phyloP scores from a whole-genome alignment of 2,329 filamentous ascomycete species.

The Phialemonium atrogriseum region DNA sequence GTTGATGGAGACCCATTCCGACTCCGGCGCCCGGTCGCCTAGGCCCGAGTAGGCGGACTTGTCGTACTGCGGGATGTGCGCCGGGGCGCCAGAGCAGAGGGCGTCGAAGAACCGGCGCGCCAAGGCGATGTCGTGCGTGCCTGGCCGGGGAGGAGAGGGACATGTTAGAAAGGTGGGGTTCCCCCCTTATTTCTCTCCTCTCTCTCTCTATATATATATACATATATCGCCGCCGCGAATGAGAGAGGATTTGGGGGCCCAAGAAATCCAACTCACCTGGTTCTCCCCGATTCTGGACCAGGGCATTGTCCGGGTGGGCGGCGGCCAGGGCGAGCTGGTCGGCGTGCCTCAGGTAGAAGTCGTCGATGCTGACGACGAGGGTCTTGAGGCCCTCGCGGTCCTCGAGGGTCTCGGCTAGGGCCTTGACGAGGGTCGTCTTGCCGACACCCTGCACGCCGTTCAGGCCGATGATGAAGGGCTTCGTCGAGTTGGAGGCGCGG shows the following conservation, averaged over 20 bases:
- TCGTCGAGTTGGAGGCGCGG: conserved; percentile 1
- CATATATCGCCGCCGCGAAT: too few relatives aligned
- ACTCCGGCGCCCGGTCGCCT: conserved; percentile 62
- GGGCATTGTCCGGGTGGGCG: conserved; percentile 59
- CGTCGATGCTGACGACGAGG: conserved; percentile 75
- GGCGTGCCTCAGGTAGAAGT: conserved; percentile 73
- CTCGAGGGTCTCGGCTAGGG: conserved; percentile 54
- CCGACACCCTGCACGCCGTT: conserved; percentile 89
- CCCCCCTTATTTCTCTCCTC: too few relatives aligned
- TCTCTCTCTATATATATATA: too few relatives aligned
- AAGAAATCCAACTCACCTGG: conserved; percentile 45
- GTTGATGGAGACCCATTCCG: conserved; percentile 53
- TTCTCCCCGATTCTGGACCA: conserved; percentile 76
- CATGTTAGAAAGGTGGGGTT: conserved; percentile 4
- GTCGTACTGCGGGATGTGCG: conserved; percentile 67
- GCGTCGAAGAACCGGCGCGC: conserved; percentile 52
- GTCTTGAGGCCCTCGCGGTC: conserved; percentile 50
- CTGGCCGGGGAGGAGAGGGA: conserved; percentile 9
- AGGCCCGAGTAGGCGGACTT: conserved; percentile 70
- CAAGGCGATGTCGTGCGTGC: conserved; percentile 66
- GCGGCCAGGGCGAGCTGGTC: conserved; percentile 59
- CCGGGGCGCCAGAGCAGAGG: conserved; percentile 42
- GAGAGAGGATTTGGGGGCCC: too few relatives aligned
- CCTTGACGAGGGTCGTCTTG: conserved; percentile 77
- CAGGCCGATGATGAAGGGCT: conserved; percentile 73